Evolutionary conservation across 192 early-diverging fungal genomes (phyloP).

Genomic region (Pilobolus umbonatus): DNA sequence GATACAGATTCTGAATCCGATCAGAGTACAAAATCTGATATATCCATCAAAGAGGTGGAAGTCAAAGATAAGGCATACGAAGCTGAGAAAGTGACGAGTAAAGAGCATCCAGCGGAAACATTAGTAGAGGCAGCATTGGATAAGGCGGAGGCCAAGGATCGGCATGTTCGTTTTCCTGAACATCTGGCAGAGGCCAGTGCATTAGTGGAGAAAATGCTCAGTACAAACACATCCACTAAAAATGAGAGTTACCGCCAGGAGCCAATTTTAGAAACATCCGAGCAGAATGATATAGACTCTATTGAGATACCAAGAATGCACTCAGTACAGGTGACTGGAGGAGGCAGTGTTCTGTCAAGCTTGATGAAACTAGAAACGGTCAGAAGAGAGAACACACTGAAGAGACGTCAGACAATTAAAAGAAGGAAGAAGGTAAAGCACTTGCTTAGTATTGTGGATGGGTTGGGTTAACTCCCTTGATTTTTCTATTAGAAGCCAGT

Average conservation of each 20-base stretch:
- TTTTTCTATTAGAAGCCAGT: no score
- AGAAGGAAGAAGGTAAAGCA: conserved; percentile 13
- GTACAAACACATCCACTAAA: background rate
- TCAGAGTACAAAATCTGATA: no score
- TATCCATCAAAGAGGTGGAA: no score
- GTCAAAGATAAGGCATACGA: no score
- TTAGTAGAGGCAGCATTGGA: conserved; percentile 27
- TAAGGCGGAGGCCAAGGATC: conserved; percentile 21
- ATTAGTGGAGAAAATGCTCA: conserved; percentile 26
- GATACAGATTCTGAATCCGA: no score
- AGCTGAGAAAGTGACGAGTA: no score
- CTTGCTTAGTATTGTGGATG: no score
- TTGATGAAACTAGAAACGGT: conserved; percentile 33
- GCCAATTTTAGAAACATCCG: background rate
- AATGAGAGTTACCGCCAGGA: background rate
- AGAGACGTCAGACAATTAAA: no score
- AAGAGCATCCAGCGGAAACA: no score
- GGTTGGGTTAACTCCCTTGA: no score
- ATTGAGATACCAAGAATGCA: background rate
- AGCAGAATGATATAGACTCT: background rate
- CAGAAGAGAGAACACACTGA: background rate
- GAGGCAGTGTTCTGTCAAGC: conserved; percentile 26
- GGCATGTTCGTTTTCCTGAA: conserved; percentile 28
- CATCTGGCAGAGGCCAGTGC: conserved; percentile 30
- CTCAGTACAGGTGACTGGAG: background rate